Evolutionary conservation across 192 early-diverging fungal genomes (phyloP), one percentile per base, ranked within the genome.

Genomic region (Backusella morwellensis): DNA sequence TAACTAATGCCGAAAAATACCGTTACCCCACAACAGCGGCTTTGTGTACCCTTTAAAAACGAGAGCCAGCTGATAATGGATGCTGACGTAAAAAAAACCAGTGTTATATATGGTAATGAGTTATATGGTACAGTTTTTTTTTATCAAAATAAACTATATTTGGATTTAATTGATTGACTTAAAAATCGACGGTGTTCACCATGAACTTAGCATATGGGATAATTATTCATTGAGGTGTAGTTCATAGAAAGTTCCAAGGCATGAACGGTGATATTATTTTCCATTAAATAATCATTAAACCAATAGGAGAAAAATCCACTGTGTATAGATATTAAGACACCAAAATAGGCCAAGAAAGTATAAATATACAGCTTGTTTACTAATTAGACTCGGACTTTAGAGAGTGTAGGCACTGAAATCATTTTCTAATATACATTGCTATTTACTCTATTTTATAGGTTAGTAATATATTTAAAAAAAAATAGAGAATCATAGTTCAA

Each of bases 11-110:
- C 54, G 54, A 56, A 21, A 21, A 21, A 56, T 56, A 56, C 54
- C 54, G 54, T 11, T 56, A 21, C 19, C 54, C 54, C 54, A 21
- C 54, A 56, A 21, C 54, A n/a, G 54, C 54, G 0, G 54, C 9
- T n/a, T 56, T 56, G 54, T 56, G 54, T 56, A 56, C 54, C 54
- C 54, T 56, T 56, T 56, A 26, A 56, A 32, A 56, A 56, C 23
- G 54, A 56, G 54, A 56, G 9, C 54, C 54, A 56, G 54, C 54
- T 56, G 54, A 56, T 56, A n/a, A n/a, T n/a, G 54, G 54, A n/a
- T 56, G 54, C 54, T 56, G 54, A 56, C 54, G 8, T 56, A 56
- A 56, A 56, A 56, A 56, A 56, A 56, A 9, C 8, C 6, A 21
- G 8, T 56, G 8, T 56, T 21, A 56, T 56, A 21, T 56, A 56